Base-by-base conservation (phyloP, 2,329 filamentous ascomycete genomes). In the Fonsecaea pugnacius region DNA sequence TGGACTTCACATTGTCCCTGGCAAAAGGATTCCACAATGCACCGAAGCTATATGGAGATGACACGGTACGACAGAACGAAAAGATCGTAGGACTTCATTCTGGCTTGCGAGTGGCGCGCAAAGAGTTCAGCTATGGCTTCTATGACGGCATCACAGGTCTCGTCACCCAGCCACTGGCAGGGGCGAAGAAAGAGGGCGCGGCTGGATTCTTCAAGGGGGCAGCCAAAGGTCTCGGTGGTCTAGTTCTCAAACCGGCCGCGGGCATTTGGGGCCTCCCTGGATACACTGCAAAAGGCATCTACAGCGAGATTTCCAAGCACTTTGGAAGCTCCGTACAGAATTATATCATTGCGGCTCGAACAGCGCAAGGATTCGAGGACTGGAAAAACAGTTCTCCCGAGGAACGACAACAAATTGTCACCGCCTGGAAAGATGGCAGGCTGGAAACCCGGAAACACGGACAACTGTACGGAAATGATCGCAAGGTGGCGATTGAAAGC, bases 21-120 rank as follows among this genome's bases (percentile, higher is more conserved):
- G 90, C 92, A 0, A 90, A 90, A 75, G 93, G 93, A 0, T 96
- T 96, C 74, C 89, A 94, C 73, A 96, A 96, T 71, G 89, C 91
- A 5, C 92, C 93, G 0, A 89, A 86, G 70, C 80, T 96, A 0
- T 96, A 96, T 73, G 90, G 92, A 48, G 92, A 96, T 71, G 87
- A 91, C 1, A 93, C 88, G 1, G 87, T 96, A 0, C 84, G 91
- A 8, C 89, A 89, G n/a, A 80, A 85, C 0, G 89, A 92, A 63
- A 91, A 91, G 70, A 90, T 96, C 4, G 92, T 90, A 0, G 89
- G 88, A 58, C 79, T 96, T 56, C 83, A 86, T 58, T 91, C 88
- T 67, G 93, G 93, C 0, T 77, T 96, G 30, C 88, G 84, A 67
- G 88, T 92, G 51, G 93, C 92, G 3, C 86, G 90, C 1, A 92